Evolutionary conservation across 495 filamentous ascomycete species (phyloP), one percentile per base, ranked within the genome.

Genomic region (Cercophora sp.): DNA sequence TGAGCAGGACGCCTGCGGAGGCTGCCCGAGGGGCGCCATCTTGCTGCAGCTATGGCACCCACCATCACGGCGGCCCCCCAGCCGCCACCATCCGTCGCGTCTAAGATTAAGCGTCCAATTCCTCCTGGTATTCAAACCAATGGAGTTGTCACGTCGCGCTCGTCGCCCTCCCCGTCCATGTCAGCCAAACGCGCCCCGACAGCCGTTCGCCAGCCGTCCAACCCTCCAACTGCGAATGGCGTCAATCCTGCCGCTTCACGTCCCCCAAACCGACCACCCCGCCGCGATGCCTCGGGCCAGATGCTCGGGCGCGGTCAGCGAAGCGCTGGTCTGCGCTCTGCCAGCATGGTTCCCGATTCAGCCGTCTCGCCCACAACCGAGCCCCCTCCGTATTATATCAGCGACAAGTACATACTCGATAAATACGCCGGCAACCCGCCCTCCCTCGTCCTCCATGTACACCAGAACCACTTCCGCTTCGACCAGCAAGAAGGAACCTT

Each of bases 401-500:
- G 82, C 23, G 80, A 83, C 19, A 65, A 76, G 4, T 86, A 95
- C 61, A 89, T 98, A 0, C 79, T 98, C 2, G 82, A 79, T 60
- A 96, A 92, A 72, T 94, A 84, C 67, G 70, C 77, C 4, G 91
- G 85, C 58, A 73, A 73, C 8, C 80, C 80, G 10, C 92, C 94
- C 0, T 96, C 90, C 9, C 73, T 97, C 8, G 82, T 91, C 35
- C 70, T 99, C 29, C 91, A 97, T 69, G 72, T 99, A 1, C 84
- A 96, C 63, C 79, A 83, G 3, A 86, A 77, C 4, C 82, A 96
- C 70, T 96, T 95, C 64, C 86, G 89, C 42, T 95, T 99, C 67
- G 93, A 97, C 57, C 83, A 90, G 54, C 91, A 96, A 70, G 89
- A 96, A 67, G 90, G 91, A 55, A 88, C 85, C 63, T 96, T 96